A percentile compares a stretch with the other conserved stretches of the same genome.
Evolutionary conservation across 1,284 basidiomycete species (phyloP).

Genomic region (Microbotryum silenes-acaulis): DNA sequence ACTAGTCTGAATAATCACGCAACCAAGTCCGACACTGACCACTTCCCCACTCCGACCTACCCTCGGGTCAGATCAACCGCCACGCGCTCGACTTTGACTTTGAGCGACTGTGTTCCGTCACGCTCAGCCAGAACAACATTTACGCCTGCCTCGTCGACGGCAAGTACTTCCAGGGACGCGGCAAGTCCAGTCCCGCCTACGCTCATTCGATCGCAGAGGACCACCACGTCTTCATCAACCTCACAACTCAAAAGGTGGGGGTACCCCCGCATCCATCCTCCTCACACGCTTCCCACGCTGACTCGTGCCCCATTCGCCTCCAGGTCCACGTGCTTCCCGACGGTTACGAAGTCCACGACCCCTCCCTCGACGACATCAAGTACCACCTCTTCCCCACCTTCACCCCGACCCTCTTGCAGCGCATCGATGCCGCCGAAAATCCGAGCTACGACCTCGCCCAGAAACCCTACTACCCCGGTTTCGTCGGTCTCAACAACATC

Average conservation of each 20-base stretch:
- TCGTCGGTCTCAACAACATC: constrained; percentile 95
- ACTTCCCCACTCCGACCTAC: not conserved
- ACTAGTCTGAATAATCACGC: too few relatives aligned
- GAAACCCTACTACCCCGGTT: constrained; percentile 81
- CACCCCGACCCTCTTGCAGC: constrained; percentile 53
- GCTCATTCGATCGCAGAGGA: constrained; percentile 95
- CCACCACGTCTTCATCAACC: constrained; percentile 96
- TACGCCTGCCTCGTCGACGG: constrained; percentile 98
- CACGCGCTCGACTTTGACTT: constrained; percentile 94
- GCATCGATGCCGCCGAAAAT: constrained; percentile 43
- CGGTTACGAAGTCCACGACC: constrained; percentile 89
- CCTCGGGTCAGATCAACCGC: constrained; percentile 63
- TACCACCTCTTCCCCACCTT: constrained; percentile 83
- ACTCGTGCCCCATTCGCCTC: not conserved
- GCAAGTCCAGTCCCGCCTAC: constrained; percentile 87
- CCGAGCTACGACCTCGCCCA: constrained; percentile 71
- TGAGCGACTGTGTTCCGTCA: constrained; percentile 96
- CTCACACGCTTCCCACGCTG: not conserved
- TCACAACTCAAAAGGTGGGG: constrained; percentile 76
- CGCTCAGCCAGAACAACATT: constrained; percentile 89
- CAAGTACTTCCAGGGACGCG: constrained; percentile 97
- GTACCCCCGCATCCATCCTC: constrained; percentile 16
- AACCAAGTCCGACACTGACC: too few relatives aligned
- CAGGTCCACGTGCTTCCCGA: constrained; percentile 98
- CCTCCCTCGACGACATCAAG: constrained; percentile 88